These are phyloP conservation scores for Eimeria falciformis DNA, from an alignment of 169 alveolate genomes.

Conservation along the genomic window DNA sequence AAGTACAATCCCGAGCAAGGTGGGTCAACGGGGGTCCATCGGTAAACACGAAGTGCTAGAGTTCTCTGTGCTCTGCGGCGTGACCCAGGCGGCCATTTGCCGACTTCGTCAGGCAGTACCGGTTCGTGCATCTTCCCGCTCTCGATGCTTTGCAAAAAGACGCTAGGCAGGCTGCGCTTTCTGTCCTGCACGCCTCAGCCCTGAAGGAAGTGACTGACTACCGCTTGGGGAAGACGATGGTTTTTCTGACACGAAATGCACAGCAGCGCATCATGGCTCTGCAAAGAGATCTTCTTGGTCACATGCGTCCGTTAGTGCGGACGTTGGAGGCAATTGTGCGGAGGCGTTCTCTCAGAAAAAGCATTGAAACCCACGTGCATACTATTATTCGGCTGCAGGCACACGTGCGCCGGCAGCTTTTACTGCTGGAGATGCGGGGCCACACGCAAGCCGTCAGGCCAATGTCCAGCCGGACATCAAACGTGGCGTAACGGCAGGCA, in stretches of 20 bases:
- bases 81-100: slow-evolving; percentile 85
- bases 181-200: neutral
- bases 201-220: neutral
- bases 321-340: neutral
- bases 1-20: neutral
- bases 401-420: slow-evolving; percentile 3
- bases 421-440: slow-evolving; percentile 33
- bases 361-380: neutral
- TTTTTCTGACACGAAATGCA: slow-evolving; percentile 1
- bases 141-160: neutral
- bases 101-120: slow-evolving; percentile 88
- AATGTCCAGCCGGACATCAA: neutral
- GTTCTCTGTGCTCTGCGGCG: neutral
- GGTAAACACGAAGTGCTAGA: too few species aligned
- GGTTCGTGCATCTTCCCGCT: slow-evolving; percentile 81
- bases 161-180: neutral
- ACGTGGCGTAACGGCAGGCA: neutral
- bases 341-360: neutral
- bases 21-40: too few species aligned
- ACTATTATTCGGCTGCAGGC: slow-evolving; percentile 10
- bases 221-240: slow-evolving; percentile 32
- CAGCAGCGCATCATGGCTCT: slow-evolving; percentile 17
- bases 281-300: neutral
- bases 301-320: neutral
- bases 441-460: neutral